These are phyloP conservation scores for Chrysoporthe cubensis DNA, from an alignment of 2,329 filamentous ascomycete genomes.

Conservation along the genomic window DNA sequence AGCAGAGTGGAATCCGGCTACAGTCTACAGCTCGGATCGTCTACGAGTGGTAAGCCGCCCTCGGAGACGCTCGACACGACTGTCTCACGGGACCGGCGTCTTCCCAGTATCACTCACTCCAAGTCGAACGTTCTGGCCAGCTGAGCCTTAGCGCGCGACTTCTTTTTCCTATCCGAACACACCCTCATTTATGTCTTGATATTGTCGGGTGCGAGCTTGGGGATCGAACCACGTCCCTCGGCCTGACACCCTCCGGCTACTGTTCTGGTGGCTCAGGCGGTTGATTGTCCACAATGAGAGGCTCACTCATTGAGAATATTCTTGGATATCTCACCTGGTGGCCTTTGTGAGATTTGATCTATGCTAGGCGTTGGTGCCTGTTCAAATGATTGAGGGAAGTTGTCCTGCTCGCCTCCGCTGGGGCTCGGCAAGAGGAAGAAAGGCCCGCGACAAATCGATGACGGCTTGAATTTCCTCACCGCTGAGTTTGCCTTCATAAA, in stretches of 20 bases:
- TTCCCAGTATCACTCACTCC: not conserved
- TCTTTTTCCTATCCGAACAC: not conserved
- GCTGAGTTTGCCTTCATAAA: not conserved
- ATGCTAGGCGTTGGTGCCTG: no score
- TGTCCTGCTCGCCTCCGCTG: not conserved
- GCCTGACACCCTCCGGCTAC: not conserved
- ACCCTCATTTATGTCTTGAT: not conserved
- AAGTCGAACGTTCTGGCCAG: not conserved
- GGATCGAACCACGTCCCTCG: not conserved
- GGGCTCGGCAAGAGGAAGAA: not conserved
- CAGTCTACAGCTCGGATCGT: not conserved
- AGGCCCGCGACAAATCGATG: no score
- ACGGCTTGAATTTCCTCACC: not conserved
- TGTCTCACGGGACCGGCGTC: not conserved
- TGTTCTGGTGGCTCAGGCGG: not conserved
- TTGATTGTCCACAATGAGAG: not conserved
- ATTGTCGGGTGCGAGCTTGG: not conserved
- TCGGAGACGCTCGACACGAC: not conserved
- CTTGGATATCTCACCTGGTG: no score
- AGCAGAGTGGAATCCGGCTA: not conserved
- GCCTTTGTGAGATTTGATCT: no score
- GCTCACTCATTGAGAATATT: not conserved
- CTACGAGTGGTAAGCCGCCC: not conserved
- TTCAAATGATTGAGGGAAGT: not conserved
- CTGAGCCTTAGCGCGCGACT: no score